phyloP scores from a whole-genome alignment of 148 eudicot species.

The Nepenthes mirabilis region DNA sequence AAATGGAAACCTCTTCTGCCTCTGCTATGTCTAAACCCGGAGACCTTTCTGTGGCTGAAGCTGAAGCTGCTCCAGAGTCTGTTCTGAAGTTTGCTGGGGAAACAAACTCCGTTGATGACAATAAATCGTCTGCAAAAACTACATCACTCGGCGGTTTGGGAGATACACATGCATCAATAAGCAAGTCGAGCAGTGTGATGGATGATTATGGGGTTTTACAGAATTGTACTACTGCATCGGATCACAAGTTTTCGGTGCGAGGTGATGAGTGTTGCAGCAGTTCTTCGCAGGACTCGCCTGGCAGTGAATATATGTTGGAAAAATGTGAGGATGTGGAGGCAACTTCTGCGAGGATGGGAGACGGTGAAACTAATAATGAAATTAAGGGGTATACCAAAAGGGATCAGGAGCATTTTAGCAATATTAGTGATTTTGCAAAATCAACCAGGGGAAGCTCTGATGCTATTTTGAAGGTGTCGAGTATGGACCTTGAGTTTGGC shows the following conservation, averaged over 20 bases:
- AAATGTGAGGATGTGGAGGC: constrained; percentile 9
- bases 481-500: constrained; percentile 53
- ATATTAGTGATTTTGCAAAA: constrained; percentile 21
- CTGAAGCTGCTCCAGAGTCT: constrained; percentile 18
- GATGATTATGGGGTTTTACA: constrained; percentile 12
- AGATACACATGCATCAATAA: constrained; percentile 6
- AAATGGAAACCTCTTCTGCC: constrained; percentile 17
- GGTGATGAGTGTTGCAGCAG: constrained; percentile 8
- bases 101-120: constrained; percentile 12
- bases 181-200: constrained; percentile 13
- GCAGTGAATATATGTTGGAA: constrained; percentile 9
- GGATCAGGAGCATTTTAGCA: constrained; percentile 20
- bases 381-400: constrained; percentile 18
- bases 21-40: constrained; percentile 12
- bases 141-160: constrained; percentile 7
- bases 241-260: constrained; percentile 12
- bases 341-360: constrained; percentile 20
- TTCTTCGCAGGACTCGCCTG: constrained; percentile 10
- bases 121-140: constrained; percentile 5
- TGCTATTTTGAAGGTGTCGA: constrained; percentile 30
- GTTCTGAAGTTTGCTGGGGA: constrained; percentile 6
- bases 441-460: constrained; percentile 8
- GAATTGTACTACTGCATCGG: constrained; percentile 9
- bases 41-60: constrained; percentile 17
- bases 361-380: constrained; percentile 5